These are phyloP conservation scores for Pichia sp. DNA, from an alignment of 1,139 yeast genomes.

Conservation along the genomic window DNA sequence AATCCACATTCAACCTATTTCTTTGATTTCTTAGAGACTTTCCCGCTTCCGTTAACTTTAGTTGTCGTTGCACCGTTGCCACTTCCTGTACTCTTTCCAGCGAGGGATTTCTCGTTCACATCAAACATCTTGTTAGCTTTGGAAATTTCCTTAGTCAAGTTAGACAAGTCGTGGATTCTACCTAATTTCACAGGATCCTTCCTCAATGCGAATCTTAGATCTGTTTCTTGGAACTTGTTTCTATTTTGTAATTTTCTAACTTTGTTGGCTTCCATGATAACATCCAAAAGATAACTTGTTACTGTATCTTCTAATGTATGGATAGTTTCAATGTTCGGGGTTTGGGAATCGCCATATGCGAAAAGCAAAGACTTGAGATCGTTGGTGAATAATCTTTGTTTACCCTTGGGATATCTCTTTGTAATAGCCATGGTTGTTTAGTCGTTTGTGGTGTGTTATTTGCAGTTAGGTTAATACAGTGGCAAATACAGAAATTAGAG, in stretches of 20 bases:
- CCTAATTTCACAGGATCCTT: conserved; percentile 84
- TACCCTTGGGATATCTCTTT: conserved; percentile 22
- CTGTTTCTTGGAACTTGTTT: conserved; percentile 75
- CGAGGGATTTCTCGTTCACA: conserved; percentile 24
- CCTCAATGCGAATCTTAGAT: conserved; percentile 80
- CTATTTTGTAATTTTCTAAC: conserved; percentile 33
- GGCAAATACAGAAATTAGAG: too few relatives aligned
- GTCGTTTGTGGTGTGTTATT: too few relatives aligned
- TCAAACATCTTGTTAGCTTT: conserved; percentile 85
- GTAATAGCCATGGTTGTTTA: conserved; percentile 15
- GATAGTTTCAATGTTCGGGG: conserved; percentile 75
- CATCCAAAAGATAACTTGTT: conserved; percentile 69
- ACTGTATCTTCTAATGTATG: conserved; percentile 83
- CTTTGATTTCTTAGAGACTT: conserved; percentile 5
- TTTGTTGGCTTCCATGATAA: conserved; percentile 66
- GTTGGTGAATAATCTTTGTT: conserved; percentile 47
- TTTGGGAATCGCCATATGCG: conserved; percentile 84
- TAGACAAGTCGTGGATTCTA: conserved; percentile 75
- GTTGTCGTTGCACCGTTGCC: not conserved
- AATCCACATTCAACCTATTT: conserved; percentile 6
- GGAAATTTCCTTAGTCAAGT: conserved; percentile 70
- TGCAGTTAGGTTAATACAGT: too few relatives aligned
- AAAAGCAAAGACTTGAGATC: conserved; percentile 69
- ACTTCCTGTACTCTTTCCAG: conserved; percentile 2
- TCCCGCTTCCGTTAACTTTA: not conserved